A percentile compares a stretch with the other conserved stretches of the same genome.
phyloP scores from a whole-genome alignment of 1,284 basidiomycete species.

The Marasmius fiardii region DNA sequence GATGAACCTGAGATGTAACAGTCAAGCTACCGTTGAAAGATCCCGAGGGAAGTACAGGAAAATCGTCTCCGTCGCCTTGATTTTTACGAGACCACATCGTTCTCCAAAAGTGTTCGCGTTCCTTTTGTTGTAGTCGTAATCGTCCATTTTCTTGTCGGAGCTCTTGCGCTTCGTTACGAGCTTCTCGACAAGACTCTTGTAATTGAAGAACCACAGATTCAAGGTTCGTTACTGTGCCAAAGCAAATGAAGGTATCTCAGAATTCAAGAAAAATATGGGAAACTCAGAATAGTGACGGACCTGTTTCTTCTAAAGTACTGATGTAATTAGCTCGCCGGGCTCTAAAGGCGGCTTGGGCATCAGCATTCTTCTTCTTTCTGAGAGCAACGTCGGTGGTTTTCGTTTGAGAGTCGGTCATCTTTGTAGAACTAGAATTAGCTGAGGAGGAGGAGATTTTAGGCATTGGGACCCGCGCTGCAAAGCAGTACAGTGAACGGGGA shows the following conservation, averaged over 20 bases:
- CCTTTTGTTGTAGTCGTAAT: slow-evolving; percentile 58
- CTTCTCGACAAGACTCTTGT: slow-evolving; percentile 73
- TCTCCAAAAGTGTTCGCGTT: slow-evolving; percentile 70
- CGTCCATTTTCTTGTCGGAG: slow-evolving; percentile 62
- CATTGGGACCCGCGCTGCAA: slow-evolving; percentile 33
- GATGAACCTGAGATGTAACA: slow-evolving; percentile 30
- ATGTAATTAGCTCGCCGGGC: slow-evolving; percentile 79
- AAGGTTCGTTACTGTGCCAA: slow-evolving; percentile 66
- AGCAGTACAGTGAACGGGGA: slow-evolving; percentile 23
- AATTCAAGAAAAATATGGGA: slow-evolving; percentile 9
- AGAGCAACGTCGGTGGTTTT: slow-evolving; percentile 55
- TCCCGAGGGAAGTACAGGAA: slow-evolving; percentile 41
- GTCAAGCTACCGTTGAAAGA: slow-evolving; percentile 21
- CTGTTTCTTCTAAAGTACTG: slow-evolving; percentile 78
- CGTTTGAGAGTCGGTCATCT: slow-evolving; percentile 1
- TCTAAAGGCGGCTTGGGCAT: slow-evolving; percentile 69
- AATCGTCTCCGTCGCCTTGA: slow-evolving; percentile 48
- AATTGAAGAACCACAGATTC: slow-evolving; percentile 78
- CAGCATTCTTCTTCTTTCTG: slow-evolving; percentile 77
- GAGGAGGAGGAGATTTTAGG: slow-evolving; percentile 37
- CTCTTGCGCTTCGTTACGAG: slow-evolving; percentile 53
- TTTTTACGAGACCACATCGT: slow-evolving; percentile 62
- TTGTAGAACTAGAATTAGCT: slow-evolving; percentile 22
- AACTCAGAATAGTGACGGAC: slow-evolving; percentile 32
- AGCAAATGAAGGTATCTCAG: no score